These are phyloP conservation scores for Zygoascus hellenicus DNA, from an alignment of 1,139 yeast genomes.

Conservation along the genomic window DNA sequence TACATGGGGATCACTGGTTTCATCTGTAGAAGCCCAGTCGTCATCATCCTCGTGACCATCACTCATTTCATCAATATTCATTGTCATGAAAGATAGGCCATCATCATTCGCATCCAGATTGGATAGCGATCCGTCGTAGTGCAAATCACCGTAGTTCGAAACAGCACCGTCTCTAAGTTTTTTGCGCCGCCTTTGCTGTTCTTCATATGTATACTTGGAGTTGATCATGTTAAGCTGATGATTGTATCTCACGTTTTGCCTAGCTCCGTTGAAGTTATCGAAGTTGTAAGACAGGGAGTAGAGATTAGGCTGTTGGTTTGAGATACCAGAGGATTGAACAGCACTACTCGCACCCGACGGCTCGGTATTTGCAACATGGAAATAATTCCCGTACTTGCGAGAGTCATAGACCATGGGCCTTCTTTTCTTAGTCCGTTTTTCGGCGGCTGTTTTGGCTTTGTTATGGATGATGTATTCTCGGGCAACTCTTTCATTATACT, in stretches of 20 bases:
- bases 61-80: slow-evolving; percentile 22
- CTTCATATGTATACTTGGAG: slow-evolving; percentile 23
- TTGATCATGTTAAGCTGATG: slow-evolving; percentile 26
- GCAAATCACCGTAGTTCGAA: too few species aligned
- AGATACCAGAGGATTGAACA: background rate
- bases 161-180: background rate
- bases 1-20: slow-evolving; percentile 16
- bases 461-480: slow-evolving; percentile 33
- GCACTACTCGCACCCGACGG: background rate
- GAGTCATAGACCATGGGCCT: slow-evolving; percentile 16
- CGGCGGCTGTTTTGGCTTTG: slow-evolving; percentile 24
- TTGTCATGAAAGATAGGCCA: slow-evolving; percentile 21
- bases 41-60: slow-evolving; percentile 20
- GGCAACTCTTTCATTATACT: slow-evolving; percentile 34
- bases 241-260: slow-evolving; percentile 26
- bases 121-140: too few species aligned
- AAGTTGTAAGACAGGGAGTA: slow-evolving; percentile 22
- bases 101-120: slow-evolving; percentile 7
- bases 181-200: slow-evolving; percentile 15
- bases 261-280: slow-evolving; percentile 28
- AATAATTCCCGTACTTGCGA: slow-evolving; percentile 27
- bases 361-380: slow-evolving; percentile 15
- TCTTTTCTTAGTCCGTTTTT: slow-evolving; percentile 19
- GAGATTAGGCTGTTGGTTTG: background rate
- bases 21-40: slow-evolving; percentile 13